A percentile compares a stretch with the other conserved stretches of the same genome.
Conservation (phyloP, 768 basidiomycete species). For the Auricularia sp. region DNA sequence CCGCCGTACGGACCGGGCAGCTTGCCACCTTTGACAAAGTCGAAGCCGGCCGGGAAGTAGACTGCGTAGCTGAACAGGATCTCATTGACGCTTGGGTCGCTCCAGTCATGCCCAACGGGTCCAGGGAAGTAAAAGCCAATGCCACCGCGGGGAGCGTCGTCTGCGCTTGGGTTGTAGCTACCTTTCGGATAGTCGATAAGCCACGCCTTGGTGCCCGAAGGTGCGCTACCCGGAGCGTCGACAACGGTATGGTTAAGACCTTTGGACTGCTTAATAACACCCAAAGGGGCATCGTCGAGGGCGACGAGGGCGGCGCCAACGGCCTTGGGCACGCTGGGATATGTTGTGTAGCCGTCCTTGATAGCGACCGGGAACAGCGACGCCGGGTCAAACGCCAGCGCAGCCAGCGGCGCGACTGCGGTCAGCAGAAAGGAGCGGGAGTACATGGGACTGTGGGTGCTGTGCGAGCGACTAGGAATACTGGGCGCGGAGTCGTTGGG, state of each 20-base stretch:
- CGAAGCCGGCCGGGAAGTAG: conserved; percentile 32
- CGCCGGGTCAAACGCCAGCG: conserved; percentile 12
- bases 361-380: conserved; percentile 32
- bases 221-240: conserved; percentile 29
- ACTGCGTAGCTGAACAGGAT: background rate
- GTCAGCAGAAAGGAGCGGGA: background rate
- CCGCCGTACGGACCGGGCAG: conserved; percentile 64
- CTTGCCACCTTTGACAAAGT: conserved; percentile 58
- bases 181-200: conserved; percentile 45
- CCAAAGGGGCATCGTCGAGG: conserved; percentile 35
- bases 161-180: conserved; percentile 41
- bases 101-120: conserved; percentile 42
- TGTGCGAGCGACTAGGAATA: background rate
- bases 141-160: conserved; percentile 36
- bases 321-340: conserved; percentile 16
- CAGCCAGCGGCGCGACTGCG: background rate
- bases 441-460: background rate
- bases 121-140: conserved; percentile 70
- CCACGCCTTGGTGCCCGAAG: conserved; percentile 35
- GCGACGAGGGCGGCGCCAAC: conserved; percentile 21
- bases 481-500: too few relatives aligned
- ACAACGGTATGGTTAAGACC: conserved; percentile 32
- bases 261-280: conserved; percentile 26
- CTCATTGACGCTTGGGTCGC: conserved; percentile 28
- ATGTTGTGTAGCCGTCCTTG: conserved; percentile 35